Conservation (phyloP, 306 rosid species). For the Castanea mollissima region DNA sequence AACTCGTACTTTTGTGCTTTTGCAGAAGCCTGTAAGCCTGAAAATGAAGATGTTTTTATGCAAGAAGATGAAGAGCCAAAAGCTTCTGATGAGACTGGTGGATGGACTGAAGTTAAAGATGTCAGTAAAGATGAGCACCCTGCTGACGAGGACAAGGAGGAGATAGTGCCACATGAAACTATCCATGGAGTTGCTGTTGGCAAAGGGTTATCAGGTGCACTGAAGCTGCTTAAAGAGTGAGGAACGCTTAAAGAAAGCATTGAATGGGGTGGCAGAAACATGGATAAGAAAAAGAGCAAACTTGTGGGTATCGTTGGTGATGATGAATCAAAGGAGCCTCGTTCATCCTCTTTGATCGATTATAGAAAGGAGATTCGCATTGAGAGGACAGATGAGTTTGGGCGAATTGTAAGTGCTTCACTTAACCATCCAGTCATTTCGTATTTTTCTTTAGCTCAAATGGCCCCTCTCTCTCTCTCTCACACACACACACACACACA, state of each 20-base stretch:
- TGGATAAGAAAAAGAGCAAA: constrained; percentile 97
- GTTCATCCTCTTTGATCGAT: constrained; percentile 40
- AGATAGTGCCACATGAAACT: constrained; percentile 70
- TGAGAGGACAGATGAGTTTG: constrained; percentile 89
- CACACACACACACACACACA: too few relatives aligned
- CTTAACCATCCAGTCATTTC: not conserved
- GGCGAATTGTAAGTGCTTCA: constrained; percentile 75
- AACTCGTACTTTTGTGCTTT: constrained; percentile 22
- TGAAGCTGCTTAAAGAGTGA: constrained; percentile 82
- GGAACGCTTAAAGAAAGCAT: constrained; percentile 86
- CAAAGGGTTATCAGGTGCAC: constrained; percentile 80
- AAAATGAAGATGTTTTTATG: constrained; percentile 84
- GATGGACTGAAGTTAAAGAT: constrained; percentile 87
- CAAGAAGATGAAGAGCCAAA: constrained; percentile 65
- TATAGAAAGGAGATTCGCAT: constrained; percentile 78
- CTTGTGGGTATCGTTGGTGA: constrained; percentile 74
- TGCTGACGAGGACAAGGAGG: constrained; percentile 54
- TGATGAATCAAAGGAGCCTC: constrained; percentile 62
- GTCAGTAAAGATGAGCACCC: constrained; percentile 45
- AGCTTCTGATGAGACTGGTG: constrained; percentile 55
- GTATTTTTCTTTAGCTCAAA: not conserved
- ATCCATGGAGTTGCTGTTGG: constrained; percentile 89
- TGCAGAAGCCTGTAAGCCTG: constrained; percentile 82
- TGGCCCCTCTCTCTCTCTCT: too few relatives aligned
- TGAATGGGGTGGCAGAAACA: constrained; percentile 98